phyloP scores from a whole-genome alignment of 495 filamentous ascomycete species.

The Tetracladium marchalianum region DNA sequence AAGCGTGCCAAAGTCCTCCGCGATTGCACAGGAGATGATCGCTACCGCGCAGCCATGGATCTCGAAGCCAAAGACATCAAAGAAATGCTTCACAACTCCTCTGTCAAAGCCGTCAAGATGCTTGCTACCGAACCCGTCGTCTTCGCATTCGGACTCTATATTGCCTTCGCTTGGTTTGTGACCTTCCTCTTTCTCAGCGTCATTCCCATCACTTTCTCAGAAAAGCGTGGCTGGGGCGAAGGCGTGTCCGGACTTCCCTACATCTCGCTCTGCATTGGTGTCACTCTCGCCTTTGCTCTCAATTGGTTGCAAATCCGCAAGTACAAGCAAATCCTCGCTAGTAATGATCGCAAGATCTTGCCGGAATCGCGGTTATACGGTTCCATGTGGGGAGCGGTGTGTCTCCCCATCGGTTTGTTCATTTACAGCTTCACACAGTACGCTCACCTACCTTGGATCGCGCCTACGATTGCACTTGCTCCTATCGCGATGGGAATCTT shows the following conservation, averaged over 20 bases:
- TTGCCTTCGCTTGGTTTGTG: conserved; percentile 58
- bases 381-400: conserved; percentile 53
- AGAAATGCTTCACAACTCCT: conserved; percentile 18
- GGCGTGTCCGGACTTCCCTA: conserved; percentile 73
- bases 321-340: conserved; percentile 43
- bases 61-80: conserved; percentile 20
- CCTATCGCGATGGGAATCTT: conserved; percentile 69
- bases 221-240: conserved; percentile 58
- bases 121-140: conserved; percentile 77
- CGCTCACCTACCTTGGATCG: conserved; percentile 57
- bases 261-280: conserved; percentile 38
- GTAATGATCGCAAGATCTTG: conserved; percentile 43
- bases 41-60: conserved; percentile 22
- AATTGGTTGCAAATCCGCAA: conserved; percentile 38
- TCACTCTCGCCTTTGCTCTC: conserved; percentile 77
- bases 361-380: conserved; percentile 69
- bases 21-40: conserved; percentile 21
- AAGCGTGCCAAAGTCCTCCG: conserved; percentile 24
- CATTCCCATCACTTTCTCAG: conserved; percentile 71
- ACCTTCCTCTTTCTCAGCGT: conserved; percentile 86
- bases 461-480: conserved; percentile 49
- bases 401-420: conserved; percentile 62
- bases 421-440: conserved; percentile 64
- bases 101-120: conserved; percentile 36
- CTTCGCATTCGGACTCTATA: conserved; percentile 62